Conservation (phyloP, 2,329 filamentous ascomycete genomes). For the Nothophoma quercina region DNA sequence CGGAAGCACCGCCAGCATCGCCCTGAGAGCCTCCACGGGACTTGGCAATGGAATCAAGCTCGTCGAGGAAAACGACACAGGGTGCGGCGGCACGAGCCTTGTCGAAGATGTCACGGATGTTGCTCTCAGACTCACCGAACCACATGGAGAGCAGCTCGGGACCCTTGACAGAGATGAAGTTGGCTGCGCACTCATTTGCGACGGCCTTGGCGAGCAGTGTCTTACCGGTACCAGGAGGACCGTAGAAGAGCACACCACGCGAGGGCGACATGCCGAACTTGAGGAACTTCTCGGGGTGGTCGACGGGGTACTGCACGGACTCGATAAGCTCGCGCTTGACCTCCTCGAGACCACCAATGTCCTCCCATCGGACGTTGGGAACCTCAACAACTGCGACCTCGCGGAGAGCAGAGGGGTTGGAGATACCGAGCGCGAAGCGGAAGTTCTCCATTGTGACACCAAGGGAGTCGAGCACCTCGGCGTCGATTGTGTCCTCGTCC, state of each 20-base stretch:
- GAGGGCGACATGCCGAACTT: slow-evolving; percentile 99
- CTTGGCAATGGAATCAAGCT: slow-evolving; percentile 99
- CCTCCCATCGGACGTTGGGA: slow-evolving; percentile 99
- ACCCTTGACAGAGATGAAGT: slow-evolving; percentile 99
- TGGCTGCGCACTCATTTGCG: slow-evolving; percentile 98
- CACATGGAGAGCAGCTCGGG: slow-evolving; percentile 99
- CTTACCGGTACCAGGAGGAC: slow-evolving; percentile 99
- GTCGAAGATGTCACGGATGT: slow-evolving; percentile 99
- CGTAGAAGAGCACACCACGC: slow-evolving; percentile 98
- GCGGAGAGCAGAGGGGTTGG: slow-evolving; percentile 97
- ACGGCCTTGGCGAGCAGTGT: slow-evolving; percentile 99
- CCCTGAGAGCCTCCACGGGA: slow-evolving; percentile 96
- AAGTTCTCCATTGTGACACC: slow-evolving; percentile 99
- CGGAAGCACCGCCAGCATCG: slow-evolving; percentile 96
- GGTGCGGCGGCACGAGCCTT: slow-evolving; percentile 97
- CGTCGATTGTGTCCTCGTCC: slow-evolving; percentile 98
- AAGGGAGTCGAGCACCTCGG: slow-evolving; percentile 95
- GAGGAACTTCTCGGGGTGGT: slow-evolving; percentile 99
- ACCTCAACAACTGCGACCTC: slow-evolving; percentile 99
- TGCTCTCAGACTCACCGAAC: slow-evolving; percentile 99
- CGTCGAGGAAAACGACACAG: slow-evolving; percentile 98
- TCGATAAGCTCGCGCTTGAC: slow-evolving; percentile 99
- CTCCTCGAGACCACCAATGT: slow-evolving; percentile 96
- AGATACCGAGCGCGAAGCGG: slow-evolving; percentile 96
- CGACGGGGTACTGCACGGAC: slow-evolving; percentile 97